phyloP scores from a whole-genome alignment of 2,329 filamentous ascomycete species.

The Monosporascus ibericus region DNA sequence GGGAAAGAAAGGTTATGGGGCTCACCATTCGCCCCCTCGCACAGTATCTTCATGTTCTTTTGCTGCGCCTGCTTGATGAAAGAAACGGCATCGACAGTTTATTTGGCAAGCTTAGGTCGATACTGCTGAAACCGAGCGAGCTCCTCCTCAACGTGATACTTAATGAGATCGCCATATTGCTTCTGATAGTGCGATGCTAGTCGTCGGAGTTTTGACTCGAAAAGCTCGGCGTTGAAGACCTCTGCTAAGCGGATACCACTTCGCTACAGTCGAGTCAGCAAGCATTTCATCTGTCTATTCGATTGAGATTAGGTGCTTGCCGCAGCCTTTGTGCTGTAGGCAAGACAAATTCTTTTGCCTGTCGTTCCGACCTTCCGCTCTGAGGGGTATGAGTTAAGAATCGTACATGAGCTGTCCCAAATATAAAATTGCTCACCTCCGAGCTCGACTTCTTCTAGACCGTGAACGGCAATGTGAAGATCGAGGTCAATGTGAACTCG shows the following conservation, averaged over 20 bases:
- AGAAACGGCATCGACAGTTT: slow-evolving; percentile 60
- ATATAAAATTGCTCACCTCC: neutral
- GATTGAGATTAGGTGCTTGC: slow-evolving; percentile 34
- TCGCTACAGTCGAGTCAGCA: no score
- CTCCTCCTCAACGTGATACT: slow-evolving; percentile 65
- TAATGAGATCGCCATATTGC: slow-evolving; percentile 60
- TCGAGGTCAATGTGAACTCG: neutral
- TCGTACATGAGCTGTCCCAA: no score
- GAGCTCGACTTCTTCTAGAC: slow-evolving; percentile 4
- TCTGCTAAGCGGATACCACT: slow-evolving; percentile 57
- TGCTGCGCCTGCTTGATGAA: slow-evolving; percentile 58
- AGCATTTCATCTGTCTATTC: no score
- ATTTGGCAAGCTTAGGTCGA: slow-evolving; percentile 50
- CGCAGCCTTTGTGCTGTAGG: slow-evolving; percentile 51
- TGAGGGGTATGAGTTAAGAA: no score
- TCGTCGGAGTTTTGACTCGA: slow-evolving; percentile 58
- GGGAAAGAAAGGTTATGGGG: no score
- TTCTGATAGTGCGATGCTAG: slow-evolving; percentile 57
- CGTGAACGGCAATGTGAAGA: slow-evolving; percentile 7
- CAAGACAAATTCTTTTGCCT: slow-evolving; percentile 40
- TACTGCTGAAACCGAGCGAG: slow-evolving; percentile 55
- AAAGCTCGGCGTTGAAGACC: slow-evolving; percentile 57
- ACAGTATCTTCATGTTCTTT: slow-evolving; percentile 52
- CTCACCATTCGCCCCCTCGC: slow-evolving; percentile 56
- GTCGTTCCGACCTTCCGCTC: slow-evolving; percentile 33